Evolutionary conservation across 139 green algal genomes (phyloP).

Genomic region (Marvania coccoides): DNA sequence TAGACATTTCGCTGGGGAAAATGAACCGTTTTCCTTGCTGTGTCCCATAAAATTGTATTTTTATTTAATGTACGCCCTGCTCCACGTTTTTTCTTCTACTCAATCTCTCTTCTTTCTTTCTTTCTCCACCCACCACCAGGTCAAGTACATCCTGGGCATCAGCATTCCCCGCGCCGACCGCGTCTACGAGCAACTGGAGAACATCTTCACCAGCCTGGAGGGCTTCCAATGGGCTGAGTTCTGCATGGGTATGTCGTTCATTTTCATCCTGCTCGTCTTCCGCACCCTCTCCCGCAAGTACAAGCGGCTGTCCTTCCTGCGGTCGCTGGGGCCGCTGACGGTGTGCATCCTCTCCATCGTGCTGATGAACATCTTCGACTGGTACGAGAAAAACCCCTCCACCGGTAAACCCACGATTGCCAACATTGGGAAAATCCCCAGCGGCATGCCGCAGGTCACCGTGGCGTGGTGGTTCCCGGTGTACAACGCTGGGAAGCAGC

Average conservation of each 20-base stretch:
- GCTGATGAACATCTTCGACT: slow-evolving; percentile 40
- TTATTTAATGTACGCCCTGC: background rate
- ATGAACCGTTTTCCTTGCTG: too few species aligned
- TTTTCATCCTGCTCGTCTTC: slow-evolving; percentile 36
- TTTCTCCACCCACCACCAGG: background rate
- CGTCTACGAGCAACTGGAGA: slow-evolving; percentile 17
- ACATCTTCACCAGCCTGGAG: slow-evolving; percentile 15
- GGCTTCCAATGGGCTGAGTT: slow-evolving; percentile 36
- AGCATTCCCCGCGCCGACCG: slow-evolving; percentile 31
- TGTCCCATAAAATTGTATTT: too few species aligned
- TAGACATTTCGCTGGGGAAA: too few species aligned
- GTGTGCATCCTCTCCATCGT: slow-evolving; percentile 45
- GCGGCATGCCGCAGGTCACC: slow-evolving; percentile 34
- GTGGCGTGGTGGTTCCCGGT: slow-evolving; percentile 40
- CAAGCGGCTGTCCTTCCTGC: slow-evolving; percentile 25
- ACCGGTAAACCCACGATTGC: slow-evolving; percentile 14
- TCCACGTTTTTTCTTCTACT: too few species aligned
- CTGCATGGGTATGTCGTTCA: slow-evolving; percentile 39
- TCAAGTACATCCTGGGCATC: slow-evolving; percentile 43
- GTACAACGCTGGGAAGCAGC: slow-evolving; percentile 19
- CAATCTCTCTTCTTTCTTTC: slow-evolving; percentile 1
- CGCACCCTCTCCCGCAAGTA: background rate
- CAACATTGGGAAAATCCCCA: slow-evolving; percentile 33
- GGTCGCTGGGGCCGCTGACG: slow-evolving; percentile 40
- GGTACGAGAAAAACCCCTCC: background rate